phyloP scores from a whole-genome alignment of 257 asterid genomes.

The Solanum neorickii region DNA sequence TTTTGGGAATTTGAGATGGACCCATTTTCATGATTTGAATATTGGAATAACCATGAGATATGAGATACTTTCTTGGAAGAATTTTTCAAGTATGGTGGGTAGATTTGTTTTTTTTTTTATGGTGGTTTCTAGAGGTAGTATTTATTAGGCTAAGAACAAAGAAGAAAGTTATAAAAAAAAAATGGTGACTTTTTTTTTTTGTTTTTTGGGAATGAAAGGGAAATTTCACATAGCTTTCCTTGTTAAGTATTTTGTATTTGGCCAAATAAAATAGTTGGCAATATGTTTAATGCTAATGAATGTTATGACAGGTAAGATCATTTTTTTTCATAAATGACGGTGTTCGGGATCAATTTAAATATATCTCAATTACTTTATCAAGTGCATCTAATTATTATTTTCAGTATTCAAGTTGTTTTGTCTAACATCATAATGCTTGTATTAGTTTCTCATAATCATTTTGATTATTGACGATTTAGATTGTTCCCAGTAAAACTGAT shows the following conservation, averaged over 20 bases:
- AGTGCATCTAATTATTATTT: neutral
- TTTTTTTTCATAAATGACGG: neutral
- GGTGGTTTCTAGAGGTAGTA: neutral
- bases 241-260: neutral
- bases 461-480: neutral
- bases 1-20: conserved; percentile 10
- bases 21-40: conserved; percentile 27
- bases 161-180: no score
- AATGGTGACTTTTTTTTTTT: no score
- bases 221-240: neutral
- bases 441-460: neutral
- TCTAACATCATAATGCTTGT: neutral
- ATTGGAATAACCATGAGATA: neutral
- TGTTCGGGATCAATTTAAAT: neutral
- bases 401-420: neutral
- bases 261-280: neutral
- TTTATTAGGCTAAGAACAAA: no score
- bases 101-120: neutral
- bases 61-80: neutral
- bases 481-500: neutral
- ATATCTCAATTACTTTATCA: neutral
- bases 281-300: neutral
- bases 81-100: neutral
- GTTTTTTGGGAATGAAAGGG: neutral
- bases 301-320: neutral